Base-by-base conservation (phyloP, 495 filamentous ascomycete genomes). In the Aspergillus nanangensis region DNA sequence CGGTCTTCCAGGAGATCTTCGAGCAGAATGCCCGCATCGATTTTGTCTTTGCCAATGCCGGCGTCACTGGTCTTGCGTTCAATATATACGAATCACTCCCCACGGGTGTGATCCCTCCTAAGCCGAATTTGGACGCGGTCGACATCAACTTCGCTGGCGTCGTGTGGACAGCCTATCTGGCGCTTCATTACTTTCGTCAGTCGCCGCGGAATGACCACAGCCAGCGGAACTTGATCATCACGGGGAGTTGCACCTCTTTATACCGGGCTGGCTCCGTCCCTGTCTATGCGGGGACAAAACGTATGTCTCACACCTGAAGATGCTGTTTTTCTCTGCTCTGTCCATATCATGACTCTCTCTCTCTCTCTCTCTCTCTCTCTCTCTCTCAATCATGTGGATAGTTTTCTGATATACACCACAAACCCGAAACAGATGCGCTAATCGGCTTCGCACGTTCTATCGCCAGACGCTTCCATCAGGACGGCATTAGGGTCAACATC, bases 401-500 rank as follows among this genome's bases (percentile, higher is more conserved):
- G n/a, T n/a, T n/a, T n/a, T n/a, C n/a, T n/a, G n/a, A n/a, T n/a
- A n/a, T n/a, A n/a, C n/a, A n/a, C n/a, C n/a, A n/a, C n/a, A n/a
- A n/a, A n/a, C n/a, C n/a, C n/a, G n/a, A n/a, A n/a, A n/a, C n/a
- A 46, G 21, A 41, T 49, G 27, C 9, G 14, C 14, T 41, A 8
- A 14, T 61, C 22, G 58, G 50, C 33, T 61, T 58, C 21, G 53
- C 52, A 47, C 51, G 55, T 5, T 55, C 58, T 2, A 55, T 61
- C 15, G 38, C 51, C 8, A 14, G 37, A 13, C 43, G 47, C 27
- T 57, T 53, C 33, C 13, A 9, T 10, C 38, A 29, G 17, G 33
- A 39, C 8, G 55, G 55, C 1, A 45, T 54, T 15, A 50, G 55
- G 22, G 58, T 56, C 9, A 58, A 61, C 27, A 44, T 52, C 5